phyloP scores from a whole-genome alignment of 495 filamentous ascomycete species.

The Aspergillus panamensis region DNA sequence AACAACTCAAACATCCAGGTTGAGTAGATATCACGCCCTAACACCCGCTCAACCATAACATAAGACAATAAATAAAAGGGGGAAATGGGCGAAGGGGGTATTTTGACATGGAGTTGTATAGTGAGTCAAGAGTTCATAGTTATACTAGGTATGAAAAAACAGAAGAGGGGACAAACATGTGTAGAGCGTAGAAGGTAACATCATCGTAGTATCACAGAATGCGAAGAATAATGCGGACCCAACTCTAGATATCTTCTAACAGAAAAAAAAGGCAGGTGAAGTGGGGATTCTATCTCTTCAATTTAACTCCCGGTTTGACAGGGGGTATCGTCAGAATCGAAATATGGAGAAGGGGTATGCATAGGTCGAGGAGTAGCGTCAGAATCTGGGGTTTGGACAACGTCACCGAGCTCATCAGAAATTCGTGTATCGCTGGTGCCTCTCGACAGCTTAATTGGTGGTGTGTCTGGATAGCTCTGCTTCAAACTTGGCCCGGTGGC shows the following conservation, averaged over 20 bases:
- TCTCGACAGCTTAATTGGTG: conserved; percentile 24
- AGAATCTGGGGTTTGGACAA: conserved; percentile 30
- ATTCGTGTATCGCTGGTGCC: conserved; percentile 14
- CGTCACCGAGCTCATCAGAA: conserved; percentile 21
- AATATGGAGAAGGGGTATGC: conserved; percentile 30
- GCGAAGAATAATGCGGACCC: background rate
- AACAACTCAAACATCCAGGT: conserved; percentile 16
- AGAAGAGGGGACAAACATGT: background rate
- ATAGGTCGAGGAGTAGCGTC: conserved; percentile 41
- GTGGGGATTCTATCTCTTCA: conserved; percentile 14
- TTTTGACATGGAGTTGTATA: conserved; percentile 7
- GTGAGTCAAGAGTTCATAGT: background rate
- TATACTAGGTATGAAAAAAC: background rate
- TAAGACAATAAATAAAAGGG: conserved; percentile 1
- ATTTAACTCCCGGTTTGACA: conserved; percentile 25
- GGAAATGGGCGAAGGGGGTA: background rate
- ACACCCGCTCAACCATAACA: conserved; percentile 24
- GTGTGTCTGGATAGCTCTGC: conserved; percentile 28
- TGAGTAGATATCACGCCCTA: conserved; percentile 19
- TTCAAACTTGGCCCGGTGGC: background rate
- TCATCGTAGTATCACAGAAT: background rate
- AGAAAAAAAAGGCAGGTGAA: conserved; percentile 6
- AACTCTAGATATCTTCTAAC: background rate
- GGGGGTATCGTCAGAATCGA: conserved; percentile 63
- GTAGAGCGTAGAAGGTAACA: background rate